Evolutionary conservation across 306 rosid genomes (phyloP), one percentile per base, ranked within the genome.

Genomic region (Gillenia trifoliata): DNA sequence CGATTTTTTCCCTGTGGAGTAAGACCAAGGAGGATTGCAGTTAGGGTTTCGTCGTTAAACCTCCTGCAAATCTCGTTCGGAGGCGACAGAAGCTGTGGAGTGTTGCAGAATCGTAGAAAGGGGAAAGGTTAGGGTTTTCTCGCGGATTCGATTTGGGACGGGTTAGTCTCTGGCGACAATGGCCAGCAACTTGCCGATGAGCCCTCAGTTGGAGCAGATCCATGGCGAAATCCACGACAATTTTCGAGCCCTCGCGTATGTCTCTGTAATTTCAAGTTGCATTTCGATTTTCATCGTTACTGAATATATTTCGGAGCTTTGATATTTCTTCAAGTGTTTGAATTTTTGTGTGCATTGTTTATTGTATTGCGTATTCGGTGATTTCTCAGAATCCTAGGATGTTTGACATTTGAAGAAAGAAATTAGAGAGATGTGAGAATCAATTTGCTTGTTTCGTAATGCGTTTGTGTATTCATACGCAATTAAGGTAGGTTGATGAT

Each of bases 141-240:
- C 11, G 54, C 34, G 19, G 66, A 23, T 38, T 59, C 68, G 68
- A 41, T 19, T 60, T 30, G 41, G 57, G 59, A 26, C 59, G 76
- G 64, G 26, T 56, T 40, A 72, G 43, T 72, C 76, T 40, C 86
- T 82, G 84, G 85, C 92, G 57, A 63, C 79, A 77, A 91, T 91
- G 97, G 88, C 97, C 71, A 57, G 82, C 85, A 83, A 75, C 78
- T 87, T 91, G 83, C 91, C 83, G 68, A 95, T 92, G 99, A 81
- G 74, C 43, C 91, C 98, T 72, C 89, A 92, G 85, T 85, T 95
- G 75, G 99, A 95, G 90, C 99, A 92, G 98, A 95, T 92, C 96
- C 96, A 95, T 56, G 97, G 98, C 28, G 97, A 95, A 90, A 95
- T 95, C 84, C 91, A 83, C 68, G 99, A 95, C 75, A 65, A 86